These are phyloP conservation scores for Endogone sp. DNA, from an alignment of 192 early-diverging fungal species.

Conservation along the genomic window DNA sequence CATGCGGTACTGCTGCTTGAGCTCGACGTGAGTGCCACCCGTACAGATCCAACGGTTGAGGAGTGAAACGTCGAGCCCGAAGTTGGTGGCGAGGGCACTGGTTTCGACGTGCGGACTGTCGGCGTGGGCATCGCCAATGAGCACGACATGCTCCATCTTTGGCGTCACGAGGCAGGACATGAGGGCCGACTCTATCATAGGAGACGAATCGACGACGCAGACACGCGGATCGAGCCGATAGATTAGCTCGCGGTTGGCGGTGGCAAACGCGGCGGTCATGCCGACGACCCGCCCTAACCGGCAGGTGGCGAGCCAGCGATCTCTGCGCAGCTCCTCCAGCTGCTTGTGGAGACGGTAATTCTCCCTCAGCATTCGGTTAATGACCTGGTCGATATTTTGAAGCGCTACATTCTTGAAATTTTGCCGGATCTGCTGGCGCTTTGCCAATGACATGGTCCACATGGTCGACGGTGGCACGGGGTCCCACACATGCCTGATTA, in stretches of 20 bases:
- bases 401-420: neutral
- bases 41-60: slow-evolving; percentile 23
- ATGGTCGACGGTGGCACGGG: neutral
- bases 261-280: slow-evolving; percentile 27
- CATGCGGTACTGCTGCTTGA: slow-evolving; percentile 30
- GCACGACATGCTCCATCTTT: slow-evolving; percentile 21
- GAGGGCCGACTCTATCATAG: slow-evolving; percentile 11
- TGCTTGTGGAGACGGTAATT: neutral
- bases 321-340: slow-evolving; percentile 4
- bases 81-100: neutral
- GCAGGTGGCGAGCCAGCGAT: slow-evolving; percentile 5
- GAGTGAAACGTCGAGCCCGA: slow-evolving; percentile 8
- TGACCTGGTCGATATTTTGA: slow-evolving; percentile 5
- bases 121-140: slow-evolving; percentile 13
- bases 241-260: slow-evolving; percentile 17
- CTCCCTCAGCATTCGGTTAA: slow-evolving; percentile 1
- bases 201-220: slow-evolving; percentile 19
- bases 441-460: neutral
- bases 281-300: slow-evolving; percentile 23
- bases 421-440: neutral
- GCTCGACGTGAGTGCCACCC: slow-evolving; percentile 2
- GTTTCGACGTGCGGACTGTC: neutral
- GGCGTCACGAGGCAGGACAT: neutral
- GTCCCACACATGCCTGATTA: neutral
- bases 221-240: slow-evolving; percentile 4